phyloP scores from a whole-genome alignment of 495 filamentous ascomycete genomes.

The Aspergillus panamensis region DNA sequence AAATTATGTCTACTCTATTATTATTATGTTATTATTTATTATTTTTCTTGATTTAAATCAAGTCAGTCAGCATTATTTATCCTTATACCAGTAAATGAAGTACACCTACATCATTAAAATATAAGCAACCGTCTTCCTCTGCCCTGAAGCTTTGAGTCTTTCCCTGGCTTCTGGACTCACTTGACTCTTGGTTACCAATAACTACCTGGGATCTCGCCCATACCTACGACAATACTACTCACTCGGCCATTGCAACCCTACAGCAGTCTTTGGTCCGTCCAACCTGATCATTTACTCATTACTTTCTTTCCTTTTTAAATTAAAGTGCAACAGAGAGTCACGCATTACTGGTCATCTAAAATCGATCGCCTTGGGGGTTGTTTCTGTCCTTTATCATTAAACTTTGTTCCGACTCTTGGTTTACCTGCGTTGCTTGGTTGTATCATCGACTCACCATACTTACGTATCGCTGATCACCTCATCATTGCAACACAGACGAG shows the following conservation, averaged over 20 bases:
- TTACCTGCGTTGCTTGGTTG: conserved; percentile 15
- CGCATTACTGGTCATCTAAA: conserved; percentile 1
- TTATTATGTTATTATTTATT: conserved; percentile 15
- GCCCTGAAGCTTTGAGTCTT: conserved; percentile 6
- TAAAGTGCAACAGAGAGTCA: neutral
- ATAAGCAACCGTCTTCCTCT: conserved; percentile 1
- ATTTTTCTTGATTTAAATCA: conserved; percentile 12
- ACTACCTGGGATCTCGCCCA: neutral
- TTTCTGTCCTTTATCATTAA: neutral
- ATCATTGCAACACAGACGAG: conserved; percentile 12
- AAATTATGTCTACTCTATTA: neutral
- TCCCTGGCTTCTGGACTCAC: conserved; percentile 15
- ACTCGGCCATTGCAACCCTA: conserved; percentile 17
- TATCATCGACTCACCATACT: conserved; percentile 21
- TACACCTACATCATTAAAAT: conserved; percentile 7
- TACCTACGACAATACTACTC: neutral
- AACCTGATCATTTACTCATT: conserved; percentile 6
- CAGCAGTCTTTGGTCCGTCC: conserved; percentile 11
- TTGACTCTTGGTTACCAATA: conserved; percentile 11
- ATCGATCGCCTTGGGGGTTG: neutral
- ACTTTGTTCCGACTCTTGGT: conserved; percentile 1
- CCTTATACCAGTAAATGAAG: neutral
- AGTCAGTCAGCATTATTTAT: conserved; percentile 17
- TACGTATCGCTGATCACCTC: conserved; percentile 12
- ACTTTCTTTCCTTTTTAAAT: neutral